These are phyloP conservation scores for Cornus controversa DNA, from an alignment of 148 eudicot species.

Conservation along the genomic window DNA sequence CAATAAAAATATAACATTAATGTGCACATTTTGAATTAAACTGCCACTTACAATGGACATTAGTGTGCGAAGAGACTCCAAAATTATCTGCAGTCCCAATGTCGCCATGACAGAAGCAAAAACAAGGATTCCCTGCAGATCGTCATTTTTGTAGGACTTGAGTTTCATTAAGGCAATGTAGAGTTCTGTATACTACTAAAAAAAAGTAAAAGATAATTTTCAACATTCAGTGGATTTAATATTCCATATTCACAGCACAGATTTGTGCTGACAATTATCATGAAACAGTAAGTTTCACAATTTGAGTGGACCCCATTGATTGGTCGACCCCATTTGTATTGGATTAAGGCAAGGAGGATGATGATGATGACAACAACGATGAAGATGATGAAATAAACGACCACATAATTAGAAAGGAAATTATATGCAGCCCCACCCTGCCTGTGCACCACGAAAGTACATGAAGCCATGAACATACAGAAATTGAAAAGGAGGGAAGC, in stretches of 20 bases:
- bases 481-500: not conserved
- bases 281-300: not conserved
- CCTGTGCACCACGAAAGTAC: not conserved
- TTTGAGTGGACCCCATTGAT: too few species aligned
- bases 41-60: constrained; percentile 46
- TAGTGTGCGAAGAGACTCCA: constrained; percentile 67
- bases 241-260: not conserved
- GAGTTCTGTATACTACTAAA: not conserved
- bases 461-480: not conserved
- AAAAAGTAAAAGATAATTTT: not conserved
- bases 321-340: too few species aligned
- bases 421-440: not conserved
- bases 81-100: constrained; percentile 69
- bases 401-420: not conserved
- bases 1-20: not conserved
- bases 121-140: constrained; percentile 75
- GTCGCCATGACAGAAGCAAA: constrained; percentile 99
- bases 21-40: not conserved
- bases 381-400: not conserved
- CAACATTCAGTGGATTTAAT: constrained; percentile 5
- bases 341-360: too few species aligned
- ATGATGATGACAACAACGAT: too few species aligned
- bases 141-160: not conserved
- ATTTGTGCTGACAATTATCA: not conserved
- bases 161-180: not conserved